phyloP scores from a whole-genome alignment of 257 asterid genomes.

The Catharanthus roseus region DNA sequence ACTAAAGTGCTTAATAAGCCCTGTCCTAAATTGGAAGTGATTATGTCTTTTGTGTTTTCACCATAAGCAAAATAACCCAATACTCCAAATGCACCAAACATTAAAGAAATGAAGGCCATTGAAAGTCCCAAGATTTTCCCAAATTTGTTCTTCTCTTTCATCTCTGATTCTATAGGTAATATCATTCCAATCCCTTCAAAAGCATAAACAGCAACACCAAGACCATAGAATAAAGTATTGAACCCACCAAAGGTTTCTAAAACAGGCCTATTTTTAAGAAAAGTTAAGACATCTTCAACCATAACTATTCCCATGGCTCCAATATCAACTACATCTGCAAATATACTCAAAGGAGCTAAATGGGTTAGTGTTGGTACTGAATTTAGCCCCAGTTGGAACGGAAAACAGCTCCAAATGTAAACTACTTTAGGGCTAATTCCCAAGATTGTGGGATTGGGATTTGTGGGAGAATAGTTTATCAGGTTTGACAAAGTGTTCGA shows the following conservation, averaged over 20 bases:
- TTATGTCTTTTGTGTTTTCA: constrained; percentile 57
- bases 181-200: constrained; percentile 93
- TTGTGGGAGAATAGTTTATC: constrained; percentile 33
- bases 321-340: constrained; percentile 74
- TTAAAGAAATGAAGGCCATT: constrained; percentile 61
- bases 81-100: constrained; percentile 62
- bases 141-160: constrained; percentile 55
- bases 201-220: constrained; percentile 85
- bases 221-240: constrained; percentile 62
- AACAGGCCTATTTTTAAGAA: constrained; percentile 40
- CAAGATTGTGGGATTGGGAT: constrained; percentile 28
- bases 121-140: constrained; percentile 55
- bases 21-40: constrained; percentile 76
- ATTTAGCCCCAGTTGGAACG: constrained; percentile 78
- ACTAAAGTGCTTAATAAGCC: constrained; percentile 59
- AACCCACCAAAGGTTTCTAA: constrained; percentile 65
- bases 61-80: constrained; percentile 89
- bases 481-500: constrained; percentile 60
- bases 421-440: constrained; percentile 52
- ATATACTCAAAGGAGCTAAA: constrained; percentile 78
- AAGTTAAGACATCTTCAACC: constrained; percentile 59
- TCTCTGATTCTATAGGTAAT: constrained; percentile 71
- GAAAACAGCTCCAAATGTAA: constrained; percentile 75
- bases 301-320: constrained; percentile 83
- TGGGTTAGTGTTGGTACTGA: constrained; percentile 68